phyloP scores from a whole-genome alignment of 2,329 filamentous ascomycete species.

The Fusarium sp. region DNA sequence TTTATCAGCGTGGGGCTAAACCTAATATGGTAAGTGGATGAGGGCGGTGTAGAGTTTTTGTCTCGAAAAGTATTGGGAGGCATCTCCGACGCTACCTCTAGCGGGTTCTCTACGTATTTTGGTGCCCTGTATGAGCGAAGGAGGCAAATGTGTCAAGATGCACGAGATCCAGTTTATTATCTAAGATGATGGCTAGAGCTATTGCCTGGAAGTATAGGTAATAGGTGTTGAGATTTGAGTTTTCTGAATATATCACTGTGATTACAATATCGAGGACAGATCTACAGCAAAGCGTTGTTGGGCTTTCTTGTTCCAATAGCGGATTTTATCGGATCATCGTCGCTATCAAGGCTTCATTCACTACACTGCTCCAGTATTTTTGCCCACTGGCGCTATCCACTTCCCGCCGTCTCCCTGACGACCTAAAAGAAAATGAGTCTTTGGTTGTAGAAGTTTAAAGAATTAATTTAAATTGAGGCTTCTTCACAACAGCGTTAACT shows the following conservation, averaged over 20 bases:
- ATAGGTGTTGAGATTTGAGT: too few species aligned
- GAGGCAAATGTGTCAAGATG: constrained; percentile 26
- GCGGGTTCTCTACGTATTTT: constrained; percentile 2
- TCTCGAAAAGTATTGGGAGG: constrained; percentile 30
- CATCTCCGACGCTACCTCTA: constrained; percentile 33
- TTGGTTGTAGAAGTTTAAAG: not conserved
- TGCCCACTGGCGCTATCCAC: constrained; percentile 37
- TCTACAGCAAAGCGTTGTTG: not conserved
- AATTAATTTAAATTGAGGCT: not conserved
- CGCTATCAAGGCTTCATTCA: constrained; percentile 18
- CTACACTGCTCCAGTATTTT: constrained; percentile 23
- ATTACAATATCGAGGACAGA: not conserved
- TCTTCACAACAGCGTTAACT: not conserved
- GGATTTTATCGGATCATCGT: constrained; percentile 38
- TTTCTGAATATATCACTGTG: too few species aligned
- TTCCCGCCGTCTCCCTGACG: constrained; percentile 42
- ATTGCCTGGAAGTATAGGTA: not conserved
- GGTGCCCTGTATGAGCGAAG: not conserved
- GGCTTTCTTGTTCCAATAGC: constrained; percentile 23
- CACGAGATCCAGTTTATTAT: constrained; percentile 1
- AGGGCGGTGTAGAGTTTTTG: constrained; percentile 45
- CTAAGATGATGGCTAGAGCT: not conserved
- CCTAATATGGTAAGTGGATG: constrained; percentile 29
- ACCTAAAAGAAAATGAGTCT: constrained; percentile 6
- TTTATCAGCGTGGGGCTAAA: constrained; percentile 45